These are phyloP conservation scores for Penicillium sp. DNA, from an alignment of 2,329 filamentous ascomycete species.

Conservation along the genomic window DNA sequence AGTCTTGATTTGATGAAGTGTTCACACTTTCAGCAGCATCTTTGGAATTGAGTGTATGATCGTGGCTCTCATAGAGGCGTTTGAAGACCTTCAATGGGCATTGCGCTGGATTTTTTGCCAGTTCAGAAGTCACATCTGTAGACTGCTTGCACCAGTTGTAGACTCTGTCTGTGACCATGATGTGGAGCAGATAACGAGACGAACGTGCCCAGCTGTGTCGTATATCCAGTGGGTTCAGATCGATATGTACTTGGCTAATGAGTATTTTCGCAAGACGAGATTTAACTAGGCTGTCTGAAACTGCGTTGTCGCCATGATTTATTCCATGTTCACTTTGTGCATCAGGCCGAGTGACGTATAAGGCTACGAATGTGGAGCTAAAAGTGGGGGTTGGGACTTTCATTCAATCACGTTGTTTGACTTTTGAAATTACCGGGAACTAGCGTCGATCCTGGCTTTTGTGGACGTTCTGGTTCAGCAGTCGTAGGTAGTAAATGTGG, in stretches of 20 bases:
- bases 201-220: not conserved
- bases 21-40: conserved; percentile 29
- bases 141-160: conserved; percentile 55
- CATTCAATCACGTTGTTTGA: not conserved
- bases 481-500: not conserved
- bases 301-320: not conserved
- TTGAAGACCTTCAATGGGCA: conserved; percentile 59
- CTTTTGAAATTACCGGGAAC: too few species aligned
- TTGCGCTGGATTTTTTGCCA: conserved; percentile 58
- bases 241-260: not conserved
- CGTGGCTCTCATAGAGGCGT: conserved; percentile 53
- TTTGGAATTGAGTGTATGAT: not conserved
- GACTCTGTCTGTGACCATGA: conserved; percentile 51
- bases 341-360: not conserved
- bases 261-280: not conserved
- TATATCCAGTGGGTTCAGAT: not conserved
- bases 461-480: not conserved
- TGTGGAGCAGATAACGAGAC: conserved; percentile 9
- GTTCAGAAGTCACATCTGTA: conserved; percentile 59
- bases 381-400: not conserved
- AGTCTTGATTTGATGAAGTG: conserved; percentile 14
- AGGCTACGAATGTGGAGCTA: not conserved
- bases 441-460: too few species aligned
- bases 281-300: not conserved
- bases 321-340: not conserved